phyloP scores from a whole-genome alignment of 257 asterid genomes.

The Pogostemon cablin region DNA sequence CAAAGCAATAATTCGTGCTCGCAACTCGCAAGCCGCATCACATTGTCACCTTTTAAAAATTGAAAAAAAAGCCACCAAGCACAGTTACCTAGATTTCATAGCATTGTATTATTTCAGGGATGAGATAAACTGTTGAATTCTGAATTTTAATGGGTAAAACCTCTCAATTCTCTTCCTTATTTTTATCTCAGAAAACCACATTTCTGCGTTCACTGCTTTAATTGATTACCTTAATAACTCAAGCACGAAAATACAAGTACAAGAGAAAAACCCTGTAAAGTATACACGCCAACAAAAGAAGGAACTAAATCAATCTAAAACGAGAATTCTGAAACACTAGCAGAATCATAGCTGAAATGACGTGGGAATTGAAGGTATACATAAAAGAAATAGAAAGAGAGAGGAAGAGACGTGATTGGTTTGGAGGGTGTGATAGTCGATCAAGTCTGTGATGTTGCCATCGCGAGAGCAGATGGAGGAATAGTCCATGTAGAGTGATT shows the following conservation, averaged over 20 bases:
- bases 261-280: not conserved
- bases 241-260: not conserved
- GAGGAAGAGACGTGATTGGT: constrained; percentile 27
- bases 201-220: constrained; percentile 7
- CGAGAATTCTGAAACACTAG: constrained; percentile 17
- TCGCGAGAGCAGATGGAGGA: constrained; percentile 64
- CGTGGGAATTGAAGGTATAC: constrained; percentile 9
- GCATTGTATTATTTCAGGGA: not conserved
- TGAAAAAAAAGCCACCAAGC: constrained; percentile 3
- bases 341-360: constrained; percentile 11
- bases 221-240: not conserved
- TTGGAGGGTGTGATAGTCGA: constrained; percentile 53
- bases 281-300: not conserved
- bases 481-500: constrained; percentile 36
- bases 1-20: not conserved
- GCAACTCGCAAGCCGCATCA: constrained; percentile 21
- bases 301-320: not conserved
- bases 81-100: not conserved
- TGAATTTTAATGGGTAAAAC: not conserved
- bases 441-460: constrained; percentile 81
- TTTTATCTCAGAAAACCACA: constrained; percentile 8
- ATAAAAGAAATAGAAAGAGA: constrained; percentile 5
- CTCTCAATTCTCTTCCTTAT: not conserved
- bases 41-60: not conserved
- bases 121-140: not conserved